Conservation (phyloP, 2,329 filamentous ascomycete species). For the Fusarium napiforme region DNA sequence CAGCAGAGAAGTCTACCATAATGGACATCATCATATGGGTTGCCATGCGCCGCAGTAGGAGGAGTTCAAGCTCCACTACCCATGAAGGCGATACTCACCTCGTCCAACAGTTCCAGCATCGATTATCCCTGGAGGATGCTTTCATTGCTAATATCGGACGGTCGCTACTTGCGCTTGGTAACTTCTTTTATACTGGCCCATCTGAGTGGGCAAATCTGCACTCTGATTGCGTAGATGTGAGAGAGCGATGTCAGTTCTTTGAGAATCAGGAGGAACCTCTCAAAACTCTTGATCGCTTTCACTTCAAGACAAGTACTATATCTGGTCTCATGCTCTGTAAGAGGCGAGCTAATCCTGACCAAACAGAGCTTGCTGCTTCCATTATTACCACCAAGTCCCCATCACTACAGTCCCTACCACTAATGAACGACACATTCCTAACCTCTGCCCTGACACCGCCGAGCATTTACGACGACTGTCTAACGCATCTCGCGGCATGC, state of each 20-base stretch:
- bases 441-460: not conserved
- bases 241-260: slow-evolving; percentile 5
- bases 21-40: slow-evolving; percentile 21
- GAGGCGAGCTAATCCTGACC: not conserved
- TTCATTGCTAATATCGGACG: not conserved
- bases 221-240: not conserved
- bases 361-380: slow-evolving; percentile 12
- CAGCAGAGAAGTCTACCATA: slow-evolving; percentile 8
- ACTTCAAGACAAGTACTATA: slow-evolving; percentile 9
- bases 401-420: not conserved
- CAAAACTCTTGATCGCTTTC: slow-evolving; percentile 8
- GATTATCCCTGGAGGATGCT: not conserved
- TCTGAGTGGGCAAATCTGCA: slow-evolving; percentile 6
- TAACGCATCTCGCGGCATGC: slow-evolving; percentile 6
- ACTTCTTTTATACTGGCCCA: slow-evolving; percentile 15
- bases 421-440: not conserved
- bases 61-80: not conserved
- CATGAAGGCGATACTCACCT: slow-evolving; percentile 1
- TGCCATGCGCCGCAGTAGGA: slow-evolving; percentile 9
- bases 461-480: slow-evolving; percentile 1
- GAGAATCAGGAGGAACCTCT: slow-evolving; percentile 8
- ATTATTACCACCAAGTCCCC: not conserved
- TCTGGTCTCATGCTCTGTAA: accelerated
- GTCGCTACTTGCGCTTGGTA: slow-evolving; percentile 2
- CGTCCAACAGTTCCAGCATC: slow-evolving; percentile 14